These are phyloP conservation scores for Starmerella vaccinii DNA, from an alignment of 805 yeast species.

Conservation along the genomic window DNA sequence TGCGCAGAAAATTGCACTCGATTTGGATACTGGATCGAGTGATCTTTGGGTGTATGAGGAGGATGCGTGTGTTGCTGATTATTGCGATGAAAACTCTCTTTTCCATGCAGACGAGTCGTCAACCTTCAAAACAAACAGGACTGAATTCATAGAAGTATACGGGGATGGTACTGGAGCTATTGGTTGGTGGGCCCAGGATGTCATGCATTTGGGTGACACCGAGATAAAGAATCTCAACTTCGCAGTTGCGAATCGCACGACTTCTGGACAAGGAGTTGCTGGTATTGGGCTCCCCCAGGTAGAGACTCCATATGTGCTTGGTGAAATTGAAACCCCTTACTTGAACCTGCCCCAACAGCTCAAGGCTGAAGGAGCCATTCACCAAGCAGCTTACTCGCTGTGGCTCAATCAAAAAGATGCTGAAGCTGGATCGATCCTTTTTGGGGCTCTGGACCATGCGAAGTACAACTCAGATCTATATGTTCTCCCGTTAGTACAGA, in stretches of 20 bases:
- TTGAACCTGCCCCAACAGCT: slow-evolving; percentile 29
- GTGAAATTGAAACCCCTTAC: slow-evolving; percentile 27
- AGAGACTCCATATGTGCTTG: slow-evolving; percentile 22
- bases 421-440: slow-evolving; percentile 32
- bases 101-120: slow-evolving; percentile 24
- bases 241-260: slow-evolving; percentile 61
- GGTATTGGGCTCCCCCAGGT: slow-evolving; percentile 30
- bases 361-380: slow-evolving; percentile 35
- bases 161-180: slow-evolving; percentile 38
- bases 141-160: slow-evolving; percentile 18
- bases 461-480: slow-evolving; percentile 44
- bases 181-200: slow-evolving; percentile 41
- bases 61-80: background rate
- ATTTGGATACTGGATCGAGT: slow-evolving; percentile 61
- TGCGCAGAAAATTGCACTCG: slow-evolving; percentile 39
- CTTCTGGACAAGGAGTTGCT: slow-evolving; percentile 46
- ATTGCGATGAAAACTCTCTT: slow-evolving; percentile 9
- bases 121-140: slow-evolving; percentile 14
- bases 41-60: slow-evolving; percentile 47
- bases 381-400: slow-evolving; percentile 39
- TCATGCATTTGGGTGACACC: slow-evolving; percentile 43
- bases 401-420: slow-evolving; percentile 31
- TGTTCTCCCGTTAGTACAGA: slow-evolving; percentile 14
- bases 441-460: slow-evolving; percentile 42
- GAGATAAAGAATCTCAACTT: slow-evolving; percentile 46